Evolutionary conservation across 257 asterid genomes (phyloP).

Genomic region (Solanum pennellii): DNA sequence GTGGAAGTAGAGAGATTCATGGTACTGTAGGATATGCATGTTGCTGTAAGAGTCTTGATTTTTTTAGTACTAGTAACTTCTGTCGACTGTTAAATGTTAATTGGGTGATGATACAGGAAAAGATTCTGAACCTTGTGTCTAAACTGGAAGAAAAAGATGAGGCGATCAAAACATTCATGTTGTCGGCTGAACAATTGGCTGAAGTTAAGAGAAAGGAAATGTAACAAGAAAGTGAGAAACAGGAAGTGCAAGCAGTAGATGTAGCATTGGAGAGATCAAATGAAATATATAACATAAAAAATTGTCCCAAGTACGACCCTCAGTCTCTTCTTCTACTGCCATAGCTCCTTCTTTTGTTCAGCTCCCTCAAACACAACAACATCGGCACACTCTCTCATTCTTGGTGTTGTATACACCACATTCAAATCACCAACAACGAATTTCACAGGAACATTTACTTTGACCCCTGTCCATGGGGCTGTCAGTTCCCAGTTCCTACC

Average conservation of each 20-base stretch:
- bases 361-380: too few relatives aligned
- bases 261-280: conserved; percentile 6
- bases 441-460: too few relatives aligned
- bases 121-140: conserved; percentile 20
- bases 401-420: too few relatives aligned
- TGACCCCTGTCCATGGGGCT: too few relatives aligned
- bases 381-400: too few relatives aligned
- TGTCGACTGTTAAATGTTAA: background rate
- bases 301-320: conserved; percentile 80
- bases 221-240: conserved; percentile 6
- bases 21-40: background rate
- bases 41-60: background rate
- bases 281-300: background rate
- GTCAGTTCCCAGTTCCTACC: too few relatives aligned
- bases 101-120: conserved; percentile 31
- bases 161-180: conserved; percentile 33
- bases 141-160: conserved; percentile 20
- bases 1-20: background rate
- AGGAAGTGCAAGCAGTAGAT: conserved; percentile 25
- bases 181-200: conserved; percentile 7
- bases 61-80: background rate
- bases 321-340: conserved; percentile 64
- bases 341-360: conserved; percentile 21
- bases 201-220: conserved; percentile 18
- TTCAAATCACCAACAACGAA: too few relatives aligned